These are phyloP conservation scores for Polyporus arcularius DNA, from an alignment of 768 basidiomycete genomes.

Conservation along the genomic window DNA sequence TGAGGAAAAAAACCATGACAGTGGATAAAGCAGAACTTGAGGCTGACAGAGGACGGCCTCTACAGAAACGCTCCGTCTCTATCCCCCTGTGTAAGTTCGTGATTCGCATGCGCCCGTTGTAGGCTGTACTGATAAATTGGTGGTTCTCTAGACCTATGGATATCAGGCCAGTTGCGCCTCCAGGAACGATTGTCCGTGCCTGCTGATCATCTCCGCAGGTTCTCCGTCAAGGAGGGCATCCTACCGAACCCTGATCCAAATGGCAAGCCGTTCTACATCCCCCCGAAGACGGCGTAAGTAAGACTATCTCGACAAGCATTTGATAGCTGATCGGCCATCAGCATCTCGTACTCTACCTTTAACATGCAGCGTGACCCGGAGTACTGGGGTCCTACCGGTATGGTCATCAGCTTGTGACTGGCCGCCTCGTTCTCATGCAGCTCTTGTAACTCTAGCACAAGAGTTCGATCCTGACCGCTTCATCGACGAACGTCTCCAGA, in stretches of 20 bases:
- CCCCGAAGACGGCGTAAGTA: constrained; percentile 19
- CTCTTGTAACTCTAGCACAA: constrained; percentile 41
- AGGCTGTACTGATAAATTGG: not conserved
- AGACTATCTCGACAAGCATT: not conserved
- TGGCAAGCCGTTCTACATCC: constrained; percentile 25
- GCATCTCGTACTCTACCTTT: constrained; percentile 53
- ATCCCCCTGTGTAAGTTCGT: constrained; percentile 30
- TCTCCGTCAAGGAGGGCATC: constrained; percentile 13
- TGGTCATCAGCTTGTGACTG: not conserved
- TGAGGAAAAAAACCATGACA: not conserved
- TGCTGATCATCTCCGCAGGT: constrained; percentile 2
- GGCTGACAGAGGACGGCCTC: not conserved
- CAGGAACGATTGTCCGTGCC: not conserved
- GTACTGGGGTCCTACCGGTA: constrained; percentile 75
- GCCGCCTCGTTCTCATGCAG: not conserved
- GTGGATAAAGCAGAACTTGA: not conserved
- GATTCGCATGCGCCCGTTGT: not conserved
- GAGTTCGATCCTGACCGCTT: constrained; percentile 75
- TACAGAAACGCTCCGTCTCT: constrained; percentile 33
- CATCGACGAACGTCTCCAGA: constrained; percentile 62
- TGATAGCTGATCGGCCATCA: constrained; percentile 26
- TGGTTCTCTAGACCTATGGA: constrained; percentile 33
- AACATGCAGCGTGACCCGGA: constrained; percentile 67
- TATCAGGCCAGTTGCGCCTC: constrained; percentile 25
- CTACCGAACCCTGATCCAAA: constrained; percentile 21